Base-by-base conservation (phyloP, 768 basidiomycete species). In the Suillus cothurnatus region DNA sequence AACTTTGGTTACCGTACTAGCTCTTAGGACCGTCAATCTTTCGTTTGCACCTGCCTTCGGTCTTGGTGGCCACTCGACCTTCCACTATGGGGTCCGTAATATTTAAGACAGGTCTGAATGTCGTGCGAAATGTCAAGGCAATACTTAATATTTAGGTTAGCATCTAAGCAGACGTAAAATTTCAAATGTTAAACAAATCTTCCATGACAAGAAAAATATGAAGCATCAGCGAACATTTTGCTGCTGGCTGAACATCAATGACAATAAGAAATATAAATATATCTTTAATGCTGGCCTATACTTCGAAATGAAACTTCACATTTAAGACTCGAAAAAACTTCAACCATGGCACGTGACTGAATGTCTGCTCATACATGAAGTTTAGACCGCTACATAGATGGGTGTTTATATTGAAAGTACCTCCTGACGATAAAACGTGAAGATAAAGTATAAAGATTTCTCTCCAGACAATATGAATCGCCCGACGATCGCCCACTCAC, bases 191-290 rank as follows among this genome's bases (percentile, higher is more conserved):
- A 26, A n/a, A 23, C 11, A 26, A 23, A 26, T 50, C 14, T 26
- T 50, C 23, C 21, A 21, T 8, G 49, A 26, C 11, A 50, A 23
- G 23, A 8, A 6, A 26, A 50, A 50, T 6, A 50, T 43, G 21
- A 43, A 43, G 19, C 3, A 50, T 17, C 6, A 23, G 49, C 26
- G 12, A 50, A 28, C 50, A 52, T 49, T 49, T 49, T 26, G 11
- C 17, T 39, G 15, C 15, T 5, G 6, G 15, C 39, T 39, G 39
- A 39, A 39, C 4, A 7, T 19, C 23, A 28, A 17, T 3, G 15
- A 52, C 26, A 47, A 47, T 47, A 47, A 47, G 45, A 47, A 23
- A 47, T 47, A 47, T 47, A 47, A 47, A 47, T 47, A 47, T 47
- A 52, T 28, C 14, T 52, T 26, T 28, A 52, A 26, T 52, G 50